Percentiles rank a stretch among this genome's conserved stretches.
Evolutionary conservation across 129 eudicot genomes (phyloP).

Genomic region (Pittosporum tobira): DNA sequence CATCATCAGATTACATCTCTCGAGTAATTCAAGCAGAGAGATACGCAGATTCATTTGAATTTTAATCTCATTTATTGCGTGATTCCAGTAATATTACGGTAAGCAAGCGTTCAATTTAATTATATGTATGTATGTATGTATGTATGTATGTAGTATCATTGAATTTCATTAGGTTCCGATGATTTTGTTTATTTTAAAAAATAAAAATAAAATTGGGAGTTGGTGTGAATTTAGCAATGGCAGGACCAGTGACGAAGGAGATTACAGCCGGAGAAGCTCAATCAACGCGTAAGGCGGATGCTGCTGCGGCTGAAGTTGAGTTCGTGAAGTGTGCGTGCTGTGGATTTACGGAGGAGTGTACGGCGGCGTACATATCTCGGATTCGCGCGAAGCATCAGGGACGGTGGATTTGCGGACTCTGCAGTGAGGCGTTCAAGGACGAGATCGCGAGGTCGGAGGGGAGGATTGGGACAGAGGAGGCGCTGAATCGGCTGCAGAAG

Average conservation of each 20-base stretch:
- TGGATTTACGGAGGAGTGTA: constrained; percentile 75
- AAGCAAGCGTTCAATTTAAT: background rate
- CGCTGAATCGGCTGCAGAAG: constrained; percentile 46
- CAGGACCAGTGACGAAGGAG: constrained; percentile 22
- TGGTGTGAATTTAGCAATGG: background rate
- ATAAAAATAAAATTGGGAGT: no score
- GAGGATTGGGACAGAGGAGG: constrained; percentile 49
- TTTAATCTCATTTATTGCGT: background rate
- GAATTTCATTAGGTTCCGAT: background rate
- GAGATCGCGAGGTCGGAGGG: constrained; percentile 34
- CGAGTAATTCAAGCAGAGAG: no score
- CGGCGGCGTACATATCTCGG: constrained; percentile 38
- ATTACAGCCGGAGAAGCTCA: background rate
- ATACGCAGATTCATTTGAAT: no score
- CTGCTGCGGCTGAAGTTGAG: constrained; percentile 11
- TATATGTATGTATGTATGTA: no score
- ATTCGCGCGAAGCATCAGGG: constrained; percentile 41
- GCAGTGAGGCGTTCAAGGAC: constrained; percentile 69
- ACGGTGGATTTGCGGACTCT: constrained; percentile 75
- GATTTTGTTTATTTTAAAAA: background rate
- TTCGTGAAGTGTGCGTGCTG: constrained; percentile 53
- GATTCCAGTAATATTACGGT: no score
- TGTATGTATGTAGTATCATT: no score
- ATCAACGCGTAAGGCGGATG: background rate
- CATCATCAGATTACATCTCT: background rate